Conservation (phyloP, 1,284 basidiomycete species). For the Sanguinoderma infundibulare region DNA sequence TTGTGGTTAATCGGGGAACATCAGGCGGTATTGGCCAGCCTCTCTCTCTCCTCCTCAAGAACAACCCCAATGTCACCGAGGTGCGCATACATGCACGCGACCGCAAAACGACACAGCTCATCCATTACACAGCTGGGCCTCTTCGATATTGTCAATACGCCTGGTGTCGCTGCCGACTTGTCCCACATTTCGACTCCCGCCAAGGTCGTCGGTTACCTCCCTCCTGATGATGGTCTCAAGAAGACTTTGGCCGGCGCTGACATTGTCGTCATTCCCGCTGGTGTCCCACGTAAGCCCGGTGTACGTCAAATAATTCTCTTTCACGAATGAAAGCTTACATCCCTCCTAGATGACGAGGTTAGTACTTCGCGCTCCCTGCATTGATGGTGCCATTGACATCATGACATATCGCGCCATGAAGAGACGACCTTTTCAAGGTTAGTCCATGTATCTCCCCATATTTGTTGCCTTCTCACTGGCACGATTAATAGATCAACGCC, state of each 20-base stretch:
- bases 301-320: slow-evolving; percentile 47
- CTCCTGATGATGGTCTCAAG: slow-evolving; percentile 80
- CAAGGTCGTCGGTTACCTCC: slow-evolving; percentile 78
- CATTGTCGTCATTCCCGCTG: slow-evolving; percentile 95
- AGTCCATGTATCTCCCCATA: background rate
- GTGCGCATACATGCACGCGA: slow-evolving; percentile 38
- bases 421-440: slow-evolving; percentile 97
- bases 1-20: slow-evolving; percentile 11
- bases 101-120: background rate
- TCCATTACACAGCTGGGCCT: slow-evolving; percentile 68
- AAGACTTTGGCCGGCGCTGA: slow-evolving; percentile 87
- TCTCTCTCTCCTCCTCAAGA: slow-evolving; percentile 88
- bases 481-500: slow-evolving; percentile 84
- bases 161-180: slow-evolving; percentile 94
- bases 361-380: slow-evolving; percentile 27
- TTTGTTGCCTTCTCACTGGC: slow-evolving; percentile 3
- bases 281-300: slow-evolving; percentile 95
- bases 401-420: slow-evolving; percentile 35
- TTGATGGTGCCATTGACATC: background rate
- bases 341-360: slow-evolving; percentile 74
- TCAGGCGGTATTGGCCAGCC: slow-evolving; percentile 92
- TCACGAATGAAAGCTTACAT: slow-evolving; percentile 6
- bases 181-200: slow-evolving; percentile 86
- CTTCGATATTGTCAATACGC: slow-evolving; percentile 97
- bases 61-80: slow-evolving; percentile 81